phyloP scores from a whole-genome alignment of 345 rosid genomes.

The Populus nigra region DNA sequence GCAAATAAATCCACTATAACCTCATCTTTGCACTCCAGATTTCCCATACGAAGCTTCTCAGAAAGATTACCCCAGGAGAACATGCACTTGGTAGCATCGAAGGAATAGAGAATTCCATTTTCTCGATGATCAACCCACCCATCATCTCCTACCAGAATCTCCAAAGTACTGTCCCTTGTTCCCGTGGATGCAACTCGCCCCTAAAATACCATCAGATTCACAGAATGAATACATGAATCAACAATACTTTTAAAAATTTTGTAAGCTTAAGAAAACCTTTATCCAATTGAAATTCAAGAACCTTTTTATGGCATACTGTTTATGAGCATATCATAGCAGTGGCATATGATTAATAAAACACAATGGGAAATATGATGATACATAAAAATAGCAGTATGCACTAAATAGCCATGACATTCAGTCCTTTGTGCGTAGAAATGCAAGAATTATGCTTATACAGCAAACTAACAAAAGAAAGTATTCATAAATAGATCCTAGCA shows the following conservation, averaged over 20 bases:
- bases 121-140: slow-evolving; percentile 93
- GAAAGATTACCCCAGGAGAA: slow-evolving; percentile 99
- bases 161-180: slow-evolving; percentile 78
- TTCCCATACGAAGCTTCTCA: slow-evolving; percentile 88
- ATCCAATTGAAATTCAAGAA: neutral
- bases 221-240: neutral
- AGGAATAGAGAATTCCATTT: slow-evolving; percentile 83
- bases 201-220: slow-evolving; percentile 34
- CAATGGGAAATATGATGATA: neutral
- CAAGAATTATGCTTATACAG: neutral
- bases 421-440: neutral
- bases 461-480: neutral
- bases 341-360: neutral
- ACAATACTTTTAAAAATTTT: neutral
- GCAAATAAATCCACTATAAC: slow-evolving; percentile 84
- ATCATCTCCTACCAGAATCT: slow-evolving; percentile 75
- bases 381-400: neutral
- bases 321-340: neutral
- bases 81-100: slow-evolving; percentile 92
- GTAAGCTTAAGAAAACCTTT: neutral
- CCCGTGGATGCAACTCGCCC: slow-evolving; percentile 77
- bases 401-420: neutral
- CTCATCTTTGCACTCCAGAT: slow-evolving; percentile 56
- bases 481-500: neutral
- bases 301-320: neutral